phyloP scores from a whole-genome alignment of 768 basidiomycete genomes.

The Baorangia bicolor region DNA sequence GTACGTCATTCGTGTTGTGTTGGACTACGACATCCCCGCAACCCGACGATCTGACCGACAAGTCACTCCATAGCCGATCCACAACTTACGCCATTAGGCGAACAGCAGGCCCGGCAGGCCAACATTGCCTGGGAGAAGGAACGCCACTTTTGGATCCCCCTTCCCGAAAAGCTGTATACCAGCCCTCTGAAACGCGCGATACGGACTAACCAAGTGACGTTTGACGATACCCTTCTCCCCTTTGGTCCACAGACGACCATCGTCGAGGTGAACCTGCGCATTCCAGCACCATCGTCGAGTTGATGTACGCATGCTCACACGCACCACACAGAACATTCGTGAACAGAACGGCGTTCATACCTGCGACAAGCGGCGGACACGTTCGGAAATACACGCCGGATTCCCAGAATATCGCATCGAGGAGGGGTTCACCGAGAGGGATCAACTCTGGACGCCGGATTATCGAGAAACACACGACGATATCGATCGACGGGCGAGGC shows the following conservation, averaged over 20 bases:
- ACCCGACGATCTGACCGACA: neutral
- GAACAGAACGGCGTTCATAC: constrained; percentile 68
- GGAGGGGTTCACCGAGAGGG: constrained; percentile 55
- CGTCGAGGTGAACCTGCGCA: constrained; percentile 47
- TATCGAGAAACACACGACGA: constrained; percentile 23
- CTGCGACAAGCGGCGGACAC: constrained; percentile 63
- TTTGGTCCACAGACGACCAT: constrained; percentile 38
- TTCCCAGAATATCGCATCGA: constrained; percentile 53
- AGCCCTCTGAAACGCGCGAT: constrained; percentile 63
- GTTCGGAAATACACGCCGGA: constrained; percentile 41
- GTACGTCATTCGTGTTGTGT: constrained; percentile 40
- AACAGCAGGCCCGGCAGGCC: constrained; percentile 47
- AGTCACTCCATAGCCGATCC: constrained; percentile 34
- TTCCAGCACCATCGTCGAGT: neutral
- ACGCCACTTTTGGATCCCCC: constrained; percentile 12
- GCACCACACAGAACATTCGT: constrained; percentile 51
- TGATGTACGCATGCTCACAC: neutral
- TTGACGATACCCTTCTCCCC: constrained; percentile 38
- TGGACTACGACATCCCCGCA: neutral
- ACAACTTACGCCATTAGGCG: constrained; percentile 56
- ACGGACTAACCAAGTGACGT: constrained; percentile 54
- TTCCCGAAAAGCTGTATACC: constrained; percentile 21
- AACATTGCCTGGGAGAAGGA: constrained; percentile 17
- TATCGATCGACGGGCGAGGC: constrained; percentile 46
- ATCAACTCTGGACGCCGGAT: constrained; percentile 51